Conservation (phyloP, 1,139 yeast genomes). For the Suhomyces wounanorum region DNA sequence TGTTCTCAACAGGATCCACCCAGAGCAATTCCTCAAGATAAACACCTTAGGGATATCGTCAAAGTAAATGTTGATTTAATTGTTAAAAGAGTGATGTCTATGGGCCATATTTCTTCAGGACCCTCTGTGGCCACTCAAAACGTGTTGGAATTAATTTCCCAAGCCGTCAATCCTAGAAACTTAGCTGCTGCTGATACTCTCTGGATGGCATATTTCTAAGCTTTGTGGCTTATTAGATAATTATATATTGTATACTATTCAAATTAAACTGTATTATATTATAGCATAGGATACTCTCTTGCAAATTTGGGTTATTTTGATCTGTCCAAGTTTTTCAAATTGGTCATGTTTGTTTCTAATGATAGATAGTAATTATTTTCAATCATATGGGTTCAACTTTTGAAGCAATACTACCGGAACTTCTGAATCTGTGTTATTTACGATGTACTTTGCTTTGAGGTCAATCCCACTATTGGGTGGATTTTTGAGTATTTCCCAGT, state of each 20-base stretch:
- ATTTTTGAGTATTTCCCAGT: neutral
- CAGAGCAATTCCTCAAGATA: constrained; percentile 68
- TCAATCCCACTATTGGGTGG: neutral
- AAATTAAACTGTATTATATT: neutral
- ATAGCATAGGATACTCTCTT: neutral
- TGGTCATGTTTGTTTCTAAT: too few relatives aligned
- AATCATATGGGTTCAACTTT: neutral
- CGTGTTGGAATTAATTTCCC: constrained; percentile 86
- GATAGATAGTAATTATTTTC: too few relatives aligned
- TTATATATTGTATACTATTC: neutral
- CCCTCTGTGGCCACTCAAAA: constrained; percentile 88
- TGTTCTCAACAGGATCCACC: constrained; percentile 77
- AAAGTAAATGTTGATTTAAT: constrained; percentile 85
- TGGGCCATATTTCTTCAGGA: constrained; percentile 79
- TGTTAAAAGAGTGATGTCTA: constrained; percentile 62
- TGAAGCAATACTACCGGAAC: neutral
- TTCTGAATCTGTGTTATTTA: neutral
- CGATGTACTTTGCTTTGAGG: neutral
- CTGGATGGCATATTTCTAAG: constrained; percentile 91
- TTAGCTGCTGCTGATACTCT: constrained; percentile 89
- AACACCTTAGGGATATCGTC: constrained; percentile 84
- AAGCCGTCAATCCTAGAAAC: constrained; percentile 94
- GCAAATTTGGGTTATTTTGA: too few relatives aligned
- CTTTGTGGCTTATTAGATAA: neutral
- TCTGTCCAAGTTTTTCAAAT: too few relatives aligned